A percentile compares a stretch with the other conserved stretches of the same genome.
These are phyloP conservation scores for Dentipellis sp. DNA, from an alignment of 768 basidiomycete species.

Conservation along the genomic window DNA sequence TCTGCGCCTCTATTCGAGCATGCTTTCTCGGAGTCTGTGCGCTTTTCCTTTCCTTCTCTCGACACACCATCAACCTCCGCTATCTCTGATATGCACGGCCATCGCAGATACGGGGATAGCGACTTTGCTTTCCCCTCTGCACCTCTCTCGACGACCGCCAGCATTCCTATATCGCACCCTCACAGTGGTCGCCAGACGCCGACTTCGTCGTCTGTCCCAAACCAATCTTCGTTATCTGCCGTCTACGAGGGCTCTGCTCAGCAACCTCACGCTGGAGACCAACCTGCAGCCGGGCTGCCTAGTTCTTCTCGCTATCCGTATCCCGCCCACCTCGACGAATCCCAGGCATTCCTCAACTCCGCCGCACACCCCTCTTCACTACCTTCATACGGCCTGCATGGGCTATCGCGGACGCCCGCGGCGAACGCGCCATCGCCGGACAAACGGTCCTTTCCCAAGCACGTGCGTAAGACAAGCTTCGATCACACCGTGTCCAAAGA, in stretches of 20 bases:
- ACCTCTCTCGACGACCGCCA: slow-evolving; percentile 15
- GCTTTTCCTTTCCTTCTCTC: slow-evolving; percentile 15
- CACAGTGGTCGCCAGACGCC: slow-evolving; percentile 22
- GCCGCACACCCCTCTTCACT: slow-evolving; percentile 55
- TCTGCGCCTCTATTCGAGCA: slow-evolving; percentile 21
- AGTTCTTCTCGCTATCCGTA: slow-evolving; percentile 7
- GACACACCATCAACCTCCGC: slow-evolving; percentile 11
- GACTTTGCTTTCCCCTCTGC: slow-evolving; percentile 16
- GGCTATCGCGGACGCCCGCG: slow-evolving; percentile 31
- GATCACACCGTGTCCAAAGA: slow-evolving; percentile 82
- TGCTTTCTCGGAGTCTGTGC: slow-evolving; percentile 14
- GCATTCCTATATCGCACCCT: slow-evolving; percentile 16
- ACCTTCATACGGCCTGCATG: slow-evolving; percentile 62
- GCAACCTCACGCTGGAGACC: neutral
- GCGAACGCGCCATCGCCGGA: slow-evolving; percentile 23
- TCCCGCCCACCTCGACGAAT: neutral
- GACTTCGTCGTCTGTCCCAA: slow-evolving; percentile 15
- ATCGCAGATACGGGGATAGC: slow-evolving; percentile 18
- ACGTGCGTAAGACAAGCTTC: slow-evolving; percentile 90
- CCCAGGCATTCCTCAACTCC: slow-evolving; percentile 1
- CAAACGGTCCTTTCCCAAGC: slow-evolving; percentile 62
- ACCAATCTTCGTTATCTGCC: slow-evolving; percentile 10
- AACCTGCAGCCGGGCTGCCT: neutral
- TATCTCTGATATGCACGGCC: slow-evolving; percentile 34
- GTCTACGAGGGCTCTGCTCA: slow-evolving; percentile 10